phyloP scores from a whole-genome alignment of 75 land plant species.

The Selaginella tamariscina region DNA sequence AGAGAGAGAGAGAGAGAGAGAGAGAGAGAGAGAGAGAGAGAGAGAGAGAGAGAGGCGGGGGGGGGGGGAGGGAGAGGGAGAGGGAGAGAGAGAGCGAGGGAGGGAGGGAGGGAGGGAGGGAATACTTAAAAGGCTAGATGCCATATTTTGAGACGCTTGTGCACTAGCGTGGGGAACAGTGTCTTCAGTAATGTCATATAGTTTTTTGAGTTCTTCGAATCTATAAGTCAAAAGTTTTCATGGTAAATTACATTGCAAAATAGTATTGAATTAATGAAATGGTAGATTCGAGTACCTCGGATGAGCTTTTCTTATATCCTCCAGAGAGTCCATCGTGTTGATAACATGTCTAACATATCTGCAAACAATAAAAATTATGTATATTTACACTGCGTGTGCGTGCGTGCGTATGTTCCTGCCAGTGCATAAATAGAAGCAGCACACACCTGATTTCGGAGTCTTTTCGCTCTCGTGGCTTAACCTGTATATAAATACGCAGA shows the following conservation, averaged over 20 bases:
- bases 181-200: conserved; percentile 76
- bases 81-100: too few relatives aligned
- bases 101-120: background rate
- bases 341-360: conserved; percentile 84
- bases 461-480: conserved; percentile 66
- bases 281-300: conserved; percentile 80
- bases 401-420: too few relatives aligned
- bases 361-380: conserved; percentile 13
- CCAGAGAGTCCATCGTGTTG: conserved; percentile 38
- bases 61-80: too few relatives aligned
- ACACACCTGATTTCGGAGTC: conserved; percentile 90
- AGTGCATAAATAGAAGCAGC: too few relatives aligned
- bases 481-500: conserved; percentile 28
- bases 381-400: too few relatives aligned
- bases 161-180: conserved; percentile 21
- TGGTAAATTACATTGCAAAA: too few relatives aligned
- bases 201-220: conserved; percentile 49
- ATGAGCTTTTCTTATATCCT: conserved; percentile 43
- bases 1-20: too few relatives aligned
- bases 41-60: too few relatives aligned
- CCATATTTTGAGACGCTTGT: conserved; percentile 53
- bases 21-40: too few relatives aligned
- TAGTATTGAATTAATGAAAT: too few relatives aligned
- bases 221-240: conserved; percentile 29
- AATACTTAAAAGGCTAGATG: conserved; percentile 16